Percentiles rank a stretch among this genome's conserved stretches.
phyloP scores from a whole-genome alignment of 202 grass and related monocot species.

The Bolboschoenoplectus hybrid region DNA sequence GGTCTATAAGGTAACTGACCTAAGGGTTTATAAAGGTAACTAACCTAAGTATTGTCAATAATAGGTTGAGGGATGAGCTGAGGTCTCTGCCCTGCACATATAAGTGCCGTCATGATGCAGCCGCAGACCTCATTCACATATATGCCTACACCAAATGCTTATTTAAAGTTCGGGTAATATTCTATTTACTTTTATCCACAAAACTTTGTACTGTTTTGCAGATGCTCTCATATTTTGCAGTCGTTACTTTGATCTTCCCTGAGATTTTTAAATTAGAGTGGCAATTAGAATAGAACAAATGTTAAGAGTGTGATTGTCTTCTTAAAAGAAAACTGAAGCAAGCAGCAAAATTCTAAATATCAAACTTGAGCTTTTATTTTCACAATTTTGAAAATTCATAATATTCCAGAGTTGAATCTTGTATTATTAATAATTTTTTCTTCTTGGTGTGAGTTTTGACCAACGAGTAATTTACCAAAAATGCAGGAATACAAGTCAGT shows the following conservation, averaged over 20 bases:
- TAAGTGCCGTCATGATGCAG: constrained; percentile 95
- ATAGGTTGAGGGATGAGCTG: constrained; percentile 93
- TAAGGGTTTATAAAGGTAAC: background rate
- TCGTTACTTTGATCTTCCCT: background rate
- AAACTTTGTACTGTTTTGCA: background rate
- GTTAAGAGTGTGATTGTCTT: background rate
- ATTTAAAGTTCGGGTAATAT: constrained; percentile 78
- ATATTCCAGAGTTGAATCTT: background rate
- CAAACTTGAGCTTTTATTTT: background rate
- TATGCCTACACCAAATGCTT: constrained; percentile 98
- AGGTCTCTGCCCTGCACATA: constrained; percentile 75
- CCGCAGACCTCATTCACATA: constrained; percentile 96
- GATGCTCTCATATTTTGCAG: background rate
- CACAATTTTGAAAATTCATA: background rate
- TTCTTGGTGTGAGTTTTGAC: constrained; percentile 35
- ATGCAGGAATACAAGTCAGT: constrained; percentile 88
- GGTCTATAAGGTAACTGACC: background rate
- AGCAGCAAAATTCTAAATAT: constrained; percentile 11
- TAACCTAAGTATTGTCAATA: background rate
- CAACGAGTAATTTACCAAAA: constrained; percentile 32
- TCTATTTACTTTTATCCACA: constrained; percentile 19
- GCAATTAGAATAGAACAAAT: background rate
- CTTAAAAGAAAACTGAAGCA: constrained; percentile 10
- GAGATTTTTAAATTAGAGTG: background rate
- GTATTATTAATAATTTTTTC: constrained; percentile 28